A percentile compares a stretch with the other conserved stretches of the same genome.
Evolutionary conservation across 805 yeast genomes (phyloP).

Genomic region (Starmerella bombicola): DNA sequence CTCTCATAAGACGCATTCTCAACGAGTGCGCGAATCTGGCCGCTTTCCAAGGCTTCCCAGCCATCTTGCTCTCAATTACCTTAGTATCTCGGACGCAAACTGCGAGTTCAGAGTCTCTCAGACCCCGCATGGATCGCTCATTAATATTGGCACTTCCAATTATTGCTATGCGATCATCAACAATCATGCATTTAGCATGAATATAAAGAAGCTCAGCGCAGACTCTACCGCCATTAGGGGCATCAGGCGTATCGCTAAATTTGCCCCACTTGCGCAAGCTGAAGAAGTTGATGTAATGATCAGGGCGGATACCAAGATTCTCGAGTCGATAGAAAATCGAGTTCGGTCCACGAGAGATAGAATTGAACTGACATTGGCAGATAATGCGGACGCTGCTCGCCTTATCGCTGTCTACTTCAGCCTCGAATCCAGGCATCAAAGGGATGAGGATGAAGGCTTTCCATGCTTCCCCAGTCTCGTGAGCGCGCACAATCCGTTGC

Average conservation of each 20-base stretch:
- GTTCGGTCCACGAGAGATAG: slow-evolving; percentile 79
- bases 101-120: slow-evolving; percentile 89
- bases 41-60: slow-evolving; percentile 67
- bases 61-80: slow-evolving; percentile 47
- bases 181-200: slow-evolving; percentile 84
- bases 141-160: slow-evolving; percentile 96
- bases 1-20: slow-evolving; percentile 87
- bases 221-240: slow-evolving; percentile 31
- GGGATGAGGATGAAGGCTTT: slow-evolving; percentile 86
- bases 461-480: slow-evolving; percentile 66
- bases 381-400: slow-evolving; percentile 92
- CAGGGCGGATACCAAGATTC: slow-evolving; percentile 70
- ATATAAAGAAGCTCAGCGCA: slow-evolving; percentile 87
- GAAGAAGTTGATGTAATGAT: slow-evolving; percentile 80
- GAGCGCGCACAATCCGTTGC: slow-evolving; percentile 87
- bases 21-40: slow-evolving; percentile 81
- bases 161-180: slow-evolving; percentile 84
- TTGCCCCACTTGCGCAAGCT: slow-evolving; percentile 93
- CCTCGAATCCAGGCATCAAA: slow-evolving; percentile 92
- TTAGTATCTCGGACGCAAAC: slow-evolving; percentile 70
- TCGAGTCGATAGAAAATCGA: slow-evolving; percentile 76
- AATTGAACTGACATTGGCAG: slow-evolving; percentile 91
- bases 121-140: slow-evolving; percentile 91
- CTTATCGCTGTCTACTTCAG: slow-evolving; percentile 83
- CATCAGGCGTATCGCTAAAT: slow-evolving; percentile 42